Conservation (phyloP, 768 basidiomycete species). For the Auriscalpium microsporum region DNA sequence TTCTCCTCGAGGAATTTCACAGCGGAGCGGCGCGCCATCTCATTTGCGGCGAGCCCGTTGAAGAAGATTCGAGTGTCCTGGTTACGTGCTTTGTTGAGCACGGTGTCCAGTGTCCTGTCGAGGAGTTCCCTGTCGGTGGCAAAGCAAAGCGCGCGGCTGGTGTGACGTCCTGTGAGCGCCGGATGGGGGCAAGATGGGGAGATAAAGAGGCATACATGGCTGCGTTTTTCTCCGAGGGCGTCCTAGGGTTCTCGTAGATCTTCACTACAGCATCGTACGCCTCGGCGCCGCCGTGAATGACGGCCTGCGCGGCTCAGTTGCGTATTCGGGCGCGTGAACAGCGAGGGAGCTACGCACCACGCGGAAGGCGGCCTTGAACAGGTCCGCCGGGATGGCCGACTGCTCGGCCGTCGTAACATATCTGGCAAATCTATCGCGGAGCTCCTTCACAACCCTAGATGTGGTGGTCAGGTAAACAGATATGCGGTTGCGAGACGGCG, state of each 20-base stretch:
- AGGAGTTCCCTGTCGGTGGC: slow-evolving; percentile 49
- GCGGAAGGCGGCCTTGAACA: slow-evolving; percentile 48
- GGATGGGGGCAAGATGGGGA: neutral
- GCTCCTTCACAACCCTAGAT: slow-evolving; percentile 65
- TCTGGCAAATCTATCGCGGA: slow-evolving; percentile 59
- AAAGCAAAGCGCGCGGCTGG: slow-evolving; percentile 57
- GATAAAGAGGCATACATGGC: slow-evolving; percentile 45
- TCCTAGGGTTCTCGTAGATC: slow-evolving; percentile 64
- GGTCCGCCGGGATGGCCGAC: slow-evolving; percentile 71
- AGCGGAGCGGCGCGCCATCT: slow-evolving; percentile 40
- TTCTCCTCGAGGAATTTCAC: slow-evolving; percentile 61
- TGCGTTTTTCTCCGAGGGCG: slow-evolving; percentile 62
- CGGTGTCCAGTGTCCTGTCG: slow-evolving; percentile 53
- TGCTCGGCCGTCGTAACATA: slow-evolving; percentile 69
- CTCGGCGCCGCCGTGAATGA: slow-evolving; percentile 59
- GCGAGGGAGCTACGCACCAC: slow-evolving; percentile 29
- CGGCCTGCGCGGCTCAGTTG: slow-evolving; percentile 37
- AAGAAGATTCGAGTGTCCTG: slow-evolving; percentile 64
- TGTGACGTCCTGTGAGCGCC: neutral
- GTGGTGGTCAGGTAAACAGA: slow-evolving; percentile 9
- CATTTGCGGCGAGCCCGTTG: slow-evolving; percentile 47
- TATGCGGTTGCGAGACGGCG: neutral
- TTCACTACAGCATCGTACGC: slow-evolving; percentile 70
- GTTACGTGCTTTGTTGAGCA: slow-evolving; percentile 43
- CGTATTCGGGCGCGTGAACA: neutral